Evolutionary conservation across 176 grass and related monocot genomes (phyloP).

Genomic region (Saccharum spontaneum): DNA sequence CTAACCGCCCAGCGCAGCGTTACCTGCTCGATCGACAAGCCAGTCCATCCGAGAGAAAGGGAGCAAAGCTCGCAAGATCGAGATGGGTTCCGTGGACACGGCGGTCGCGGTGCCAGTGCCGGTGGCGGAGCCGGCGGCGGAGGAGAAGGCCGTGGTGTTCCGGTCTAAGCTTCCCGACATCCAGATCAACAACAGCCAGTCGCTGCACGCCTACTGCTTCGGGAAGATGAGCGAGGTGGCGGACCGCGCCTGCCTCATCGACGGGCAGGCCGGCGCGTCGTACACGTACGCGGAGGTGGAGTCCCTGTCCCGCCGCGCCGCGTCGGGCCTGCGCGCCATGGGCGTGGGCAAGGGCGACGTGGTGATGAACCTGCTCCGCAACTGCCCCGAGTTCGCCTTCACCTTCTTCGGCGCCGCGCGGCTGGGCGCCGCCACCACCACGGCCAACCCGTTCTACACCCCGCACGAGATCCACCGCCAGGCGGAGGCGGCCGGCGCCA

Average conservation of each 20-base stretch:
- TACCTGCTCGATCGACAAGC: not conserved
- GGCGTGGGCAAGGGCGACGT: constrained; percentile 66
- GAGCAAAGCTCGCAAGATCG: not conserved
- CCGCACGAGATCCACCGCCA: constrained; percentile 79
- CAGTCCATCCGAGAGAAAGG: not conserved
- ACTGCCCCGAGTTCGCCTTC: constrained; percentile 83
- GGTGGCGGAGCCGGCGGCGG: not conserved
- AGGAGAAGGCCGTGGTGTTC: constrained; percentile 43
- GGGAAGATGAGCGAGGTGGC: constrained; percentile 39
- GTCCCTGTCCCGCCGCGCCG: constrained; percentile 30
- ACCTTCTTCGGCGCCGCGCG: constrained; percentile 54
- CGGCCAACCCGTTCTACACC: constrained; percentile 80
- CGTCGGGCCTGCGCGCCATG: constrained; percentile 43
- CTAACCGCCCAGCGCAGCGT: not conserved
- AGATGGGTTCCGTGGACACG: constrained; percentile 41
- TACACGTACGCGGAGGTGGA: constrained; percentile 67
- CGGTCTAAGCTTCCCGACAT: constrained; percentile 78
- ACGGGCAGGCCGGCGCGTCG: constrained; percentile 45
- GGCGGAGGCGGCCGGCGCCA: constrained; percentile 49
- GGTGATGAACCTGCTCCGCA: constrained; percentile 78
- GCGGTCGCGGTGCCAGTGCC: not conserved
- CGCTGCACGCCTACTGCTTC: constrained; percentile 81
- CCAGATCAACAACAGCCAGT: constrained; percentile 51
- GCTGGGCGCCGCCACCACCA: constrained; percentile 70
- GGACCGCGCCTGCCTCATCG: constrained; percentile 58